phyloP scores from a whole-genome alignment of 331 rosid genomes.

The Acacia concinna region DNA sequence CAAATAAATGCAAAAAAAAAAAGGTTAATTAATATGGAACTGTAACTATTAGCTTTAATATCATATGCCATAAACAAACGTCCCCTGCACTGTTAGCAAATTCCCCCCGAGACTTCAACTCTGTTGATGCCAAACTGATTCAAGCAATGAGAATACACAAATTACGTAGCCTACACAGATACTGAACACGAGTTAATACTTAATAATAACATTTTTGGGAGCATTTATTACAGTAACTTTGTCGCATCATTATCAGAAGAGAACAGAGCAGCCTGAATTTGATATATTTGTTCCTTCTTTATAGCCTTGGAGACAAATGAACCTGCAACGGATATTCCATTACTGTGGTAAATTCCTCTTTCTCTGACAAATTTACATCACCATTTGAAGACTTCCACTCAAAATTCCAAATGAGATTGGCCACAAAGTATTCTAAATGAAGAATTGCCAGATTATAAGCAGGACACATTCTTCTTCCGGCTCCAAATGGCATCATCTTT shows the following conservation, averaged over 20 bases:
- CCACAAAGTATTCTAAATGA: background rate
- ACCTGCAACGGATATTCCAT: background rate
- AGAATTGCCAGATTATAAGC: background rate
- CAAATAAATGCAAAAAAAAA: too few relatives aligned
- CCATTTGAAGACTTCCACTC: background rate
- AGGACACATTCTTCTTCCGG: background rate
- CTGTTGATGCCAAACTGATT: too few relatives aligned
- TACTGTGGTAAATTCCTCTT: background rate
- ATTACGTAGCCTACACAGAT: too few relatives aligned
- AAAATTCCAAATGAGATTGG: background rate
- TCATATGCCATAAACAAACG: too few relatives aligned
- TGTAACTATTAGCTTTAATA: too few relatives aligned
- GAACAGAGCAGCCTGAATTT: background rate
- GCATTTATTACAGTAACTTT: background rate
- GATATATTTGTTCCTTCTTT: background rate
- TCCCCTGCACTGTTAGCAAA: background rate
- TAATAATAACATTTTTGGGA: too few relatives aligned
- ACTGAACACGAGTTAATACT: too few relatives aligned
- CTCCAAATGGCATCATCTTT: background rate
- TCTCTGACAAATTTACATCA: background rate
- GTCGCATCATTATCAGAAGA: too few relatives aligned
- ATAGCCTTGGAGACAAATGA: background rate
- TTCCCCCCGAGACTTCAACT: too few relatives aligned
- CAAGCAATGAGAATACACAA: too few relatives aligned
- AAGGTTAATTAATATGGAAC: too few relatives aligned